Base-by-base conservation (phyloP, 306 rosid genomes). In the Fragaria iinumae region DNA sequence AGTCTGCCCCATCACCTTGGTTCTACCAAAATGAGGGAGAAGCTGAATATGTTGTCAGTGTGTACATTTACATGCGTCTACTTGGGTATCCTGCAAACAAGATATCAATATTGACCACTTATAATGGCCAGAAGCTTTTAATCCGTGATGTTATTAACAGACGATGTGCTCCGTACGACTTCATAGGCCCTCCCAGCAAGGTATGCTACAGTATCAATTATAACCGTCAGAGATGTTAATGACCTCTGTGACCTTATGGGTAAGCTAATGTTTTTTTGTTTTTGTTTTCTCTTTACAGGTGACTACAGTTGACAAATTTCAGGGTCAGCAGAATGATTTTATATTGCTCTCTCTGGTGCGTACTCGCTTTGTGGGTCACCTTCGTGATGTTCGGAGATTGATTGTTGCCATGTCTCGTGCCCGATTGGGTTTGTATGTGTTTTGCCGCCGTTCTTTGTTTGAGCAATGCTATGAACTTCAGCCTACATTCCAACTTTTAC, bases 361-460 rank as follows among this genome's bases (percentile, higher is more conserved):
- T 53, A 89, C 99, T 29, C 91, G 96, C 69, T 88, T 92, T 77
- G 99, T 95, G 71, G 99, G 99, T 87, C 99, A 95, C 84, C 90
- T 95, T 53, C 96, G 99, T 27, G 99, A 92, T 87, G 99, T 95
- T 64, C 86, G 99, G 82, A 95, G 99, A 90, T 87, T 95, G 89
- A 90, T 95, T 74, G 99, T 92, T 74, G 99, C 97, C 73, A 92
- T 95, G 99, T 95, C 99, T 75, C 97, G 96, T 89, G 99, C 99
- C 80, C 88, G 97, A 65, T 92, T 89, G 82, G 99, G 99, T 77
- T 82, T 95, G 25, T 95, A 89, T 76, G 97, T 95, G 75, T 95
- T 95, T 75, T 95, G 99, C 73, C 97, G 96, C 17, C 96, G 99
- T 21, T 89, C 92, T 78, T 90, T 95, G 82, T 90, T 92, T 75